These are phyloP conservation scores for Beta corolliflora DNA, from an alignment of 179 eudicot genomes.

Conservation along the genomic window DNA sequence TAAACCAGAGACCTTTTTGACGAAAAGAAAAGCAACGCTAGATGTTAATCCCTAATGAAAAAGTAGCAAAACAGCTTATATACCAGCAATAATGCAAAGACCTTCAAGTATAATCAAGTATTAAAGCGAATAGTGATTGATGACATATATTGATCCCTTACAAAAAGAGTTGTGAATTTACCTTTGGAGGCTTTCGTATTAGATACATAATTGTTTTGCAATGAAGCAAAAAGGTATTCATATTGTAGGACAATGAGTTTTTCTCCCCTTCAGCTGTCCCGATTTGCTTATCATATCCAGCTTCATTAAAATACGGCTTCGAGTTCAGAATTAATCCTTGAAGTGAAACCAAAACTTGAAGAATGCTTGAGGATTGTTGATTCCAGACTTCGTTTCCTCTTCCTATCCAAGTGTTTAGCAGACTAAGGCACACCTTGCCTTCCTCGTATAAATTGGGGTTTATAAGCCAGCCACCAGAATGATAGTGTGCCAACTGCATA, in stretches of 20 bases:
- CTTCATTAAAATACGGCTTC: conserved; percentile 96
- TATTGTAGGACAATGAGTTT: conserved; percentile 89
- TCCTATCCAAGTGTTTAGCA: conserved; percentile 96
- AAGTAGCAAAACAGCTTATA: too few relatives aligned
- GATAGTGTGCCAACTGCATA: conserved; percentile 86
- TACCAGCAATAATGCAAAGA: neutral
- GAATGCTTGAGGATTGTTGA: conserved; percentile 87
- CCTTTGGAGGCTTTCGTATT: conserved; percentile 84
- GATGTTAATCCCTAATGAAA: too few relatives aligned
- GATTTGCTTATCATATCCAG: conserved; percentile 92
- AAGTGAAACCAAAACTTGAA: conserved; percentile 93
- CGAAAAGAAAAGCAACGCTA: too few relatives aligned
- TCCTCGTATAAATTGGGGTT: conserved; percentile 94
- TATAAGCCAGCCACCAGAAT: conserved; percentile 95
- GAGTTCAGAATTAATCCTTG: conserved; percentile 92
- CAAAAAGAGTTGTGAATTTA: conserved; percentile 28
- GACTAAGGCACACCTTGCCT: conserved; percentile 34
- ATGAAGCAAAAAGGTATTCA: conserved; percentile 80
- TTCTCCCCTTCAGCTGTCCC: conserved; percentile 98
- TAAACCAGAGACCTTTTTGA: too few relatives aligned
- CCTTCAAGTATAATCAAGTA: neutral
- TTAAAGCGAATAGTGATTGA: neutral
- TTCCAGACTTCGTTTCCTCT: conserved; percentile 99
- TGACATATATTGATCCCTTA: neutral
- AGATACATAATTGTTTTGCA: conserved; percentile 56